Base-by-base conservation (phyloP, 192 early-diverging fungal species). In the Rhizophagus sp. region DNA sequence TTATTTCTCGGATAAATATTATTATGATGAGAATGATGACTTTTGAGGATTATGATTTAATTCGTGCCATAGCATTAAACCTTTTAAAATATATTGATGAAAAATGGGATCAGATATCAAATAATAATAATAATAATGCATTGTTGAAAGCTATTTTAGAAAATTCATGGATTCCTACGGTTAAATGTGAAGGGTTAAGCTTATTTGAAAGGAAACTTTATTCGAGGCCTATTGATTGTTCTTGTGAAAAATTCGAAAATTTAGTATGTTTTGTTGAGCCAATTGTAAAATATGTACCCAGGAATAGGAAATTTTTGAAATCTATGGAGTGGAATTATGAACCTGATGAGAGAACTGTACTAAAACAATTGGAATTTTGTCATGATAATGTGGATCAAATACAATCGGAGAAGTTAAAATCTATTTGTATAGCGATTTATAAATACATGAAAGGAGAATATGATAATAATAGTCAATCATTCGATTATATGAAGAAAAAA, bases 41-140 rank as follows among this genome's bases (percentile, higher is more conserved):
- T 19, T 17, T 11, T 30, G 4, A 65, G 6, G 63, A 36, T 4
- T 3, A 33, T 27, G 2, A 65, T 24, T 24, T 65, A 17, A 4
- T 19, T 57, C 15, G 30, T n/a, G 2, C 0, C 5, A 66, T 34
- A 33, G 24, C 64, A 4, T 33, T 11, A 0, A 34, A 33, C 9
- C 25, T 66, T 25, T 27, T 66, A n/a, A 66, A 27, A 27, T 66
- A 66, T 66, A 66, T 66, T 34, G 64, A 66, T 66, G 64, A 27
- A 6, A 66, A 33, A 15, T 66, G 64, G 64, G 15, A 66, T 57
- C 15, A 19, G 4, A 5, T 19, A 5, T 15, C 25, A 66, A 0
- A 33, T 6, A 6, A 12, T 33, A 33, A 66, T 12, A 25, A 30
- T 7, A 44, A 10, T 44, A 3, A 63, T 30, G 30, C 30, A 10